These are phyloP conservation scores for Syncephalis fuscata DNA, from an alignment of 371 early-diverging fungal genomes.

Conservation along the genomic window DNA sequence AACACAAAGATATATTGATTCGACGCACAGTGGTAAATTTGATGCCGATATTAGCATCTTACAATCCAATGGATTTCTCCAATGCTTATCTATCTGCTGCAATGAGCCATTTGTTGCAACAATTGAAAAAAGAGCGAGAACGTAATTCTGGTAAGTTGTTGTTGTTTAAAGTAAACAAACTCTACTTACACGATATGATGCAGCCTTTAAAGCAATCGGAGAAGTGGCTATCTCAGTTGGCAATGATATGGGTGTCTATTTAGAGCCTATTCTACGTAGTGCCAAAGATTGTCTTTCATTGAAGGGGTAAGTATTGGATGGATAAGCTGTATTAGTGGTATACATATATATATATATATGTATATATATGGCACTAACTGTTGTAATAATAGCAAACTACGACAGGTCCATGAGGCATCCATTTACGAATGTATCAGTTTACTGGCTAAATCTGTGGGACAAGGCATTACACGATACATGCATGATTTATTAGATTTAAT, in stretches of 20 bases:
- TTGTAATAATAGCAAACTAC: constrained; percentile 3
- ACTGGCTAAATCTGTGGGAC: constrained; percentile 82
- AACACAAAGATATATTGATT: constrained; percentile 67
- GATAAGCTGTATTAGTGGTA: neutral
- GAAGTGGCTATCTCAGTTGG: constrained; percentile 70
- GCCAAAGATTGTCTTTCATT: constrained; percentile 53
- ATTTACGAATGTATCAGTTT: constrained; percentile 74
- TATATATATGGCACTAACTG: no score
- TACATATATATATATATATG: neutral
- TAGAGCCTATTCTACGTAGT: constrained; percentile 50
- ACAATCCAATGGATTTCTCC: constrained; percentile 63
- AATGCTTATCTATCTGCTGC: constrained; percentile 47
- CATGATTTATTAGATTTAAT: constrained; percentile 81
- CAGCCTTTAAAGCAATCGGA: constrained; percentile 76
- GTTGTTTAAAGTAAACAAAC: neutral
- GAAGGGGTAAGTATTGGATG: constrained; percentile 10
- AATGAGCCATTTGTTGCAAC: constrained; percentile 58
- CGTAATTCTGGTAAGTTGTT: constrained; percentile 31
- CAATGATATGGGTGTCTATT: constrained; percentile 61
- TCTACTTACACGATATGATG: neutral
- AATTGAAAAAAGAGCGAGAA: constrained; percentile 65
- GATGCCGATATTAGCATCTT: constrained; percentile 71
- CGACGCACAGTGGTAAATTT: constrained; percentile 68
- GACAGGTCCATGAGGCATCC: constrained; percentile 41
- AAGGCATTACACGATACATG: constrained; percentile 68